Base-by-base conservation (phyloP, 176 grass and related monocot species). In the Triticum dicoccoides region DNA sequence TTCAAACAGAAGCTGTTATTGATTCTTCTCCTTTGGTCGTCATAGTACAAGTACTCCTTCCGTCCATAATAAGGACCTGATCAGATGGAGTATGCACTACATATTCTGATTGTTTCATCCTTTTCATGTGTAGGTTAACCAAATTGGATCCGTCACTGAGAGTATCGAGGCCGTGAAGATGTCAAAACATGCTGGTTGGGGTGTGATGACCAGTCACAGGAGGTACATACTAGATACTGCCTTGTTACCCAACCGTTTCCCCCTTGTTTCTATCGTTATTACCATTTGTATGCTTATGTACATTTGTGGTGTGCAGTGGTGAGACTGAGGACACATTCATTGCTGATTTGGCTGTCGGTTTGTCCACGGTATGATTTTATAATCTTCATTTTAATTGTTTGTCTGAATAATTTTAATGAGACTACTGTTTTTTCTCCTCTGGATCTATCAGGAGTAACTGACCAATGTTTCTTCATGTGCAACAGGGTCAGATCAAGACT, bases 321-420 rank as follows among this genome's bases (percentile, higher is more conserved):
- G 93, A 98, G 85, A 98, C 93, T 1, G 95, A 98, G 78, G 95
- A 98, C 68, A 98, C 93, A 64, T 98, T 98, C 81, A 98, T 98
- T 86, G 93, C 95, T 90, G 93, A 98, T 79, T 80, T 98, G 81
- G 89, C 96, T 2, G 93, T 98, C 56, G 96, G 96, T 51, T 80
- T 98, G 62, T 68, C 96, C 69, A 98, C 93, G 52, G 93, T 98
- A 94, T 84, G 38, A 21, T 29, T 27, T 10, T 11, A 73, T 9
- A 20, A 25, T 58, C 8, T 62, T 3, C 21, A 21, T 9, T 21
- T 59, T 59, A 21, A 21, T 17, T 17, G 15, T 52, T 18, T 52
- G 49, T 52, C 49, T 17, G 14, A 3, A 6, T 17, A 15, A 17
- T 52, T 52, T 52, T 52, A 17, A 52, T 18, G 49, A 5, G 49